phyloP scores from a whole-genome alignment of 805 yeast genomes.

The Myxozyma lipomycoides region DNA sequence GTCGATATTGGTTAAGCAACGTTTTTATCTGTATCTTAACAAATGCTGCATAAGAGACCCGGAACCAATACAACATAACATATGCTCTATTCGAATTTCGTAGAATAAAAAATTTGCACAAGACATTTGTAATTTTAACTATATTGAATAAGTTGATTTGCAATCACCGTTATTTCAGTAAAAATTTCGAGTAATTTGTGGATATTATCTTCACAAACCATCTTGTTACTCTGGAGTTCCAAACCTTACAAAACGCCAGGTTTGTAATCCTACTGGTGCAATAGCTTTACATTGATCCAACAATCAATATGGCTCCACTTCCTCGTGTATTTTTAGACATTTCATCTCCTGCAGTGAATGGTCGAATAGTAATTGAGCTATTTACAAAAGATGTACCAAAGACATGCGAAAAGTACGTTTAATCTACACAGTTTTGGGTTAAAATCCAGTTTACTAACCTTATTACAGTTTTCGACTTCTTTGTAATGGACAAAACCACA shows the following conservation, averaged over 20 bases:
- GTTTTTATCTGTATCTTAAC: too few relatives aligned
- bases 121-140: too few relatives aligned
- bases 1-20: too few relatives aligned
- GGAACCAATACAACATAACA: too few relatives aligned
- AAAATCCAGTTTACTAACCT: background rate
- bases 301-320: slow-evolving; percentile 3
- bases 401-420: slow-evolving; percentile 23
- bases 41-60: too few relatives aligned
- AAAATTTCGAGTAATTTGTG: background rate
- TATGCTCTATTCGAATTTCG: too few relatives aligned
- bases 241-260: too few relatives aligned
- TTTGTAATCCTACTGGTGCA: too few relatives aligned
- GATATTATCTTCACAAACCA: too few relatives aligned
- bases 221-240: too few relatives aligned
- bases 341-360: slow-evolving; percentile 12
- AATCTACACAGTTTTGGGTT: background rate
- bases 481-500: slow-evolving; percentile 65
- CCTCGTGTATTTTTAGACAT: slow-evolving; percentile 25
- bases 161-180: background rate
- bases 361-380: slow-evolving; percentile 20
- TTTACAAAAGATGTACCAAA: slow-evolving; percentile 15
- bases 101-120: too few relatives aligned
- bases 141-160: background rate
- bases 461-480: slow-evolving; percentile 56
- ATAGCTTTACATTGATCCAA: too few relatives aligned